A percentile compares a stretch with the other conserved stretches of the same genome.
phyloP scores from a whole-genome alignment of 169 alveolate species.

The Cryptosporidium bovis region DNA sequence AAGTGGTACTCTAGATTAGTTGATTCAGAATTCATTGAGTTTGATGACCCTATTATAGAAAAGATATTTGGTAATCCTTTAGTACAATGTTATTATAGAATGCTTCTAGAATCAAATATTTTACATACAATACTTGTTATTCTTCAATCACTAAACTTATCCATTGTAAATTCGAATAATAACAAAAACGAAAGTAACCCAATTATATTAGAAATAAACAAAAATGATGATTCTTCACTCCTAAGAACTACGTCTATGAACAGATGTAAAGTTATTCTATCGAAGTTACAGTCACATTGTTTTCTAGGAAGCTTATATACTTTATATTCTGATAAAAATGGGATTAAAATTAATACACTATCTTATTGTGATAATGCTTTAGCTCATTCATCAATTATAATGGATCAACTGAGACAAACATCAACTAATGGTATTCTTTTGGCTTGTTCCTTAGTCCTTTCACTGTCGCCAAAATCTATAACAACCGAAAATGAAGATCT shows the following conservation, averaged over 20 bases:
- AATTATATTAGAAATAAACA: not conserved
- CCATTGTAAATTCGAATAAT: not conserved
- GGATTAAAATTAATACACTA: constrained; percentile 4
- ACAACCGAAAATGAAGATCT: constrained; percentile 54
- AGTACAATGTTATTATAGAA: constrained; percentile 44
- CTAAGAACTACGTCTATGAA: constrained; percentile 5
- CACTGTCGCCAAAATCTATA: constrained; percentile 48
- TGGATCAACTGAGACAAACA: constrained; percentile 69
- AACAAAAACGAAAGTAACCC: not conserved
- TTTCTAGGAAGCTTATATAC: constrained; percentile 67
- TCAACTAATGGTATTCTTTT: constrained; percentile 53
- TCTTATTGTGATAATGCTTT: constrained; percentile 34
- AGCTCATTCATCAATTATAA: constrained; percentile 45
- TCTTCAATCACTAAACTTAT: constrained; percentile 32
- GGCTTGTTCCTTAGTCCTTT: constrained; percentile 51
- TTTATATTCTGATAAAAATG: constrained; percentile 26
- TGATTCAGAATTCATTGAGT: constrained; percentile 15
- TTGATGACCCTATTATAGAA: constrained; percentile 26
- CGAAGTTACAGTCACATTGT: constrained; percentile 53
- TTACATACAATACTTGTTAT: constrained; percentile 43
- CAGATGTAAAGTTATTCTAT: constrained; percentile 19
- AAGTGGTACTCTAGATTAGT: constrained; percentile 47
- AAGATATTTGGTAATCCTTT: constrained; percentile 48
- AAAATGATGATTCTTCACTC: not conserved
- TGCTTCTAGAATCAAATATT: constrained; percentile 41